phyloP scores from a whole-genome alignment of 371 early-diverging fungal species.

The Apophysomyces elegans region DNA sequence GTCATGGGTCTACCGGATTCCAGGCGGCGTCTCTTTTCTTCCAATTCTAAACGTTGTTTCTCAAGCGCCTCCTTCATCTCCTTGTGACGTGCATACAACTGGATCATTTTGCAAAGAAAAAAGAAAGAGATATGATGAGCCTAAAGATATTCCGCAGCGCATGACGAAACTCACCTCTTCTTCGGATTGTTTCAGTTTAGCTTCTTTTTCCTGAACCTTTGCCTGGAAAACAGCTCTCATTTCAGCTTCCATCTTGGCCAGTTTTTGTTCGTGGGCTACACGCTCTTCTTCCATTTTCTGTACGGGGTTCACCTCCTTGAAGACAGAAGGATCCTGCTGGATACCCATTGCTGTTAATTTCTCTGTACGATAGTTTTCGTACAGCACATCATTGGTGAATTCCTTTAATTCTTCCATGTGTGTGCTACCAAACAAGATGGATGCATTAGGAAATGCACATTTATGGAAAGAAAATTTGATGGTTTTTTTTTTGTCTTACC shows the following conservation, averaged over 20 bases:
- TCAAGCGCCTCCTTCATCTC: slow-evolving; percentile 97
- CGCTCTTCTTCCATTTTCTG: slow-evolving; percentile 94
- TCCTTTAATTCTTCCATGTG: slow-evolving; percentile 95
- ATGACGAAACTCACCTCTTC: slow-evolving; percentile 71
- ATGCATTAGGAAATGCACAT: not conserved
- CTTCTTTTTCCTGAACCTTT: slow-evolving; percentile 97
- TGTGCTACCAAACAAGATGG: slow-evolving; percentile 46
- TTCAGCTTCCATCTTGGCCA: slow-evolving; percentile 97
- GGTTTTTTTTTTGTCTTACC: slow-evolving; percentile 32
- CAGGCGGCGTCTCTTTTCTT: slow-evolving; percentile 91
- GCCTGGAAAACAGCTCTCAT: slow-evolving; percentile 98
- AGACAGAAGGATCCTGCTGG: slow-evolving; percentile 79
- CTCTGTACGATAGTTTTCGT: slow-evolving; percentile 96
- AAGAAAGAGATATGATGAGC: no score
- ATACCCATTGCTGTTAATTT: slow-evolving; percentile 84
- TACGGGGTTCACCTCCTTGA: slow-evolving; percentile 87
- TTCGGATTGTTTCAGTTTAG: slow-evolving; percentile 95
- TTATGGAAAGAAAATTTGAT: not conserved
- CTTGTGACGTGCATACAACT: slow-evolving; percentile 92
- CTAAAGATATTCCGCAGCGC: no score
- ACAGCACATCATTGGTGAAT: slow-evolving; percentile 91
- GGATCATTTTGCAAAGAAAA: not conserved
- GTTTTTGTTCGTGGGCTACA: slow-evolving; percentile 90
- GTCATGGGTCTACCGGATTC: slow-evolving; percentile 86
- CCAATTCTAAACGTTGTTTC: slow-evolving; percentile 90